Evolutionary conservation across 176 grass and related monocot genomes (phyloP).

Genomic region (Aegilops sharonensis): DNA sequence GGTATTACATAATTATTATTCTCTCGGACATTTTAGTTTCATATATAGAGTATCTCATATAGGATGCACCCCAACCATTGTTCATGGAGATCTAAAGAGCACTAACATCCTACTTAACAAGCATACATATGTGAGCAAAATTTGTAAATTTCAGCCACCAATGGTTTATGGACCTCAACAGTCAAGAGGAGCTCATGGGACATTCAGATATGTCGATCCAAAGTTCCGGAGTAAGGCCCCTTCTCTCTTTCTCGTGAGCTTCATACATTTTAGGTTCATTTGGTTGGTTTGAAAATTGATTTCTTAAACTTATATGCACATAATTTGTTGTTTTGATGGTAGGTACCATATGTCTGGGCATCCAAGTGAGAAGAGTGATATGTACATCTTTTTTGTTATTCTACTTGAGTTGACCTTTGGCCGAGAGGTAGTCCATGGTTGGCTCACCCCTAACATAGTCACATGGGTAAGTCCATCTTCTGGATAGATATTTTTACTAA

Average conservation of each 20-base stretch:
- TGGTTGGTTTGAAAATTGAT: not conserved
- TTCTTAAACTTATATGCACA: not conserved
- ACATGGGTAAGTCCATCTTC: slow-evolving; percentile 43
- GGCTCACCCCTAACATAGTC: slow-evolving; percentile 56
- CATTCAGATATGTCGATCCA: slow-evolving; percentile 70
- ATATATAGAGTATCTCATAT: slow-evolving; percentile 92
- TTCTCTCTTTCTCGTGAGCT: not conserved
- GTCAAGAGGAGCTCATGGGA: slow-evolving; percentile 70
- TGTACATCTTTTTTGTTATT: slow-evolving; percentile 66
- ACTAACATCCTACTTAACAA: slow-evolving; percentile 78
- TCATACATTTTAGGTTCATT: too few relatives aligned
- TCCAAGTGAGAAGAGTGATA: slow-evolving; percentile 60
- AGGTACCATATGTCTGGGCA: slow-evolving; percentile 74
- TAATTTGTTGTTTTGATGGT: slow-evolving; percentile 2
- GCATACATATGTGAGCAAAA: slow-evolving; percentile 67
- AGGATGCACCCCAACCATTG: slow-evolving; percentile 76
- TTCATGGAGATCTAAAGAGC: slow-evolving; percentile 83
- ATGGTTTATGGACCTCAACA: slow-evolving; percentile 61
- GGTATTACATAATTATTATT: not conserved
- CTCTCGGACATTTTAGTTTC: not conserved
- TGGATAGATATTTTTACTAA: not conserved
- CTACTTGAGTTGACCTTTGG: too few relatives aligned
- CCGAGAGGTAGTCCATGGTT: too few relatives aligned
- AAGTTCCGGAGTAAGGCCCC: slow-evolving; percentile 54
- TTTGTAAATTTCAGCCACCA: slow-evolving; percentile 67